Conservation (phyloP, 345 rosid genomes). For the Lepidium didymum region DNA sequence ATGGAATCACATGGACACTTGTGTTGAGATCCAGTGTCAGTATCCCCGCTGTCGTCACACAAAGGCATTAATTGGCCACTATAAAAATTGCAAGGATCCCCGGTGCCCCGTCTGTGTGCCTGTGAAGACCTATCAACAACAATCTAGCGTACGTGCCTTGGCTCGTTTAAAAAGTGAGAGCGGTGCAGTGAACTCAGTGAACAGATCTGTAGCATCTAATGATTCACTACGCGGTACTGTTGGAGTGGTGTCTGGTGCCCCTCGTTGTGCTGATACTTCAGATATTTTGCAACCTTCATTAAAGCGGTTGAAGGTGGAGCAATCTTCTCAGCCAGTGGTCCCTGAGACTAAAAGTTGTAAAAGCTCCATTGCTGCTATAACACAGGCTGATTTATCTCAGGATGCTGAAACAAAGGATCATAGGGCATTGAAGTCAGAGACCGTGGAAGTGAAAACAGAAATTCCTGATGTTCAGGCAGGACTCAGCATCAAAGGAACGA, state of each 20-base stretch:
- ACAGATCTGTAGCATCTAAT: slow-evolving; percentile 38
- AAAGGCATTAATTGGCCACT: slow-evolving; percentile 57
- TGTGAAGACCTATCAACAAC: slow-evolving; percentile 53
- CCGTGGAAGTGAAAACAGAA: slow-evolving; percentile 54
- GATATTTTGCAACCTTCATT: slow-evolving; percentile 60
- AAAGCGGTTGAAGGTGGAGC: slow-evolving; percentile 84
- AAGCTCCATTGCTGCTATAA: slow-evolving; percentile 27
- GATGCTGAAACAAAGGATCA: slow-evolving; percentile 46
- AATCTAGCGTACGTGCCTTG: slow-evolving; percentile 39
- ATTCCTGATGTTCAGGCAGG: slow-evolving; percentile 44
- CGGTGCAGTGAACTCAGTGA: slow-evolving; percentile 29
- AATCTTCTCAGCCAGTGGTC: slow-evolving; percentile 39
- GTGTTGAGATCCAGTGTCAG: slow-evolving; percentile 47
- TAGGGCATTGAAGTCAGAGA: slow-evolving; percentile 44
- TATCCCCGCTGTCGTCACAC: slow-evolving; percentile 78
- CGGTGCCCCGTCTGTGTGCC: slow-evolving; percentile 90
- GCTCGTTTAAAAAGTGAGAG: slow-evolving; percentile 37
- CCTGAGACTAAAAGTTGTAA: slow-evolving; percentile 41
- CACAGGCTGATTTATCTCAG: slow-evolving; percentile 36
- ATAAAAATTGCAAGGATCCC: slow-evolving; percentile 51
- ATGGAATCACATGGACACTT: slow-evolving; percentile 72
- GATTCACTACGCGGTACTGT: slow-evolving; percentile 39
- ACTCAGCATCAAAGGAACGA: slow-evolving; percentile 37
- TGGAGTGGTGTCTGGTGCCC: slow-evolving; percentile 34
- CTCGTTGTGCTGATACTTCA: slow-evolving; percentile 37